Base-by-base conservation (phyloP, 2,329 filamentous ascomycete species). In the Elsinoe batatas region DNA sequence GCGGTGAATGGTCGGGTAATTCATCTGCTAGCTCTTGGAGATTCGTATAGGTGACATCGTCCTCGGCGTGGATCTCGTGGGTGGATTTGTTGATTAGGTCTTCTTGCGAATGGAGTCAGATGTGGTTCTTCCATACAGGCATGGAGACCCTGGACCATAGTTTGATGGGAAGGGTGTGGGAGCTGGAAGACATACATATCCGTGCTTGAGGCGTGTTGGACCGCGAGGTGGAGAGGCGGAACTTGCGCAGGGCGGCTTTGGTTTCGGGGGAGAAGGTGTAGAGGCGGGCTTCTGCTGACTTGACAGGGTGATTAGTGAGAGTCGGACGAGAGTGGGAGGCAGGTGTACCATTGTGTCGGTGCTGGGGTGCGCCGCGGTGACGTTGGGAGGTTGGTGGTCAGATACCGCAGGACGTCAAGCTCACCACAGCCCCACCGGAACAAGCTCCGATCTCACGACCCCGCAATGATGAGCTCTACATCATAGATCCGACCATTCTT, bases 251-350 rank as follows among this genome's bases (percentile, higher is more conserved):
- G 67, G 91, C 85, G 62, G 90, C 84, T 73, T 86, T 93, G 44
- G 89, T 95, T 73, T 93, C 88, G 61, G 83, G 81, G 32, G 90
- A 94, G 80, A 97, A 95, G 58, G 87, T 88, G 75, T 95, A 97
- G 60, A 97, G 80, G 64, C 90, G 80, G 59, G 89, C 84, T 77
- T 96, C 91, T 67, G 91, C 94, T 65, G 83, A 70, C 72, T 76
- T 62, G 22, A n/a, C 18, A 32, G 53, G 8, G 46, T 55, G 20
- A 53, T 12, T 46, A 13, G 40, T 12, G n/a, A 26, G 1, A 20
- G 5, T 11, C 20, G 15, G 2, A 5, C 30, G 40, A 37, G 22
- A 30, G 26, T 38, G 18, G 15, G 30, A 7, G 22, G 12, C 3
- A 30, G 18, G 13, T 13, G 40, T 49, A 56, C 40, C 40, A 46